Percentiles rank a stretch among this genome's conserved stretches.
phyloP scores from a whole-genome alignment of 345 rosid species.

The Gossypium thurberi region DNA sequence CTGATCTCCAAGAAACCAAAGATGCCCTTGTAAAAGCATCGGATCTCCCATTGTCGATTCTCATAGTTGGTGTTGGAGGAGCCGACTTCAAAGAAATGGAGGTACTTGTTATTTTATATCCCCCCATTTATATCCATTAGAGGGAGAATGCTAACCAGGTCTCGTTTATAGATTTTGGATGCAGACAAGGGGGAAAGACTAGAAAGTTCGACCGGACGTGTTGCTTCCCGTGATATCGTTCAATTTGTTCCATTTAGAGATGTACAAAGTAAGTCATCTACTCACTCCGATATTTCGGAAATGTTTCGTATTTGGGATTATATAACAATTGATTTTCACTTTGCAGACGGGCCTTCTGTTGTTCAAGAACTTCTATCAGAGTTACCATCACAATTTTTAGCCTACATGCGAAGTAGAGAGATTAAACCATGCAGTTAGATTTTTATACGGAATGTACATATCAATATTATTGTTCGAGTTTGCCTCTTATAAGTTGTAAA shows the following conservation, averaged over 20 bases:
- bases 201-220: conserved; percentile 73
- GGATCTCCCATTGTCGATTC: conserved; percentile 81
- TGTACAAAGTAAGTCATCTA: conserved; percentile 56
- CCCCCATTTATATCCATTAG: neutral
- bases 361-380: conserved; percentile 80
- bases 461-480: too few species aligned
- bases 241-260: conserved; percentile 80
- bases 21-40: conserved; percentile 91
- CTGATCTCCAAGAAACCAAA: conserved; percentile 94
- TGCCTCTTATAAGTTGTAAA: too few species aligned
- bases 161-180: conserved; percentile 52
- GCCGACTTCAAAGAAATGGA: conserved; percentile 99
- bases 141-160: neutral
- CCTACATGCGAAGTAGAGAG: conserved; percentile 63
- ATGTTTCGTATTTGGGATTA: neutral
- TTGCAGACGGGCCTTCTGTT: conserved; percentile 70
- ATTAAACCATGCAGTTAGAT: conserved; percentile 49
- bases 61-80: conserved; percentile 97
- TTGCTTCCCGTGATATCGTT: conserved; percentile 90
- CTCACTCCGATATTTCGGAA: neutral
- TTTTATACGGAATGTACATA: conserved; percentile 24
- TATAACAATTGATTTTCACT: neutral
- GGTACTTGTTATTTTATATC: conserved; percentile 30
- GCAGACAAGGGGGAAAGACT: conserved; percentile 91
- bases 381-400: conserved; percentile 74